These are phyloP conservation scores for Noccaea bulbosa DNA, from an alignment of 345 rosid genomes.

Conservation along the genomic window DNA sequence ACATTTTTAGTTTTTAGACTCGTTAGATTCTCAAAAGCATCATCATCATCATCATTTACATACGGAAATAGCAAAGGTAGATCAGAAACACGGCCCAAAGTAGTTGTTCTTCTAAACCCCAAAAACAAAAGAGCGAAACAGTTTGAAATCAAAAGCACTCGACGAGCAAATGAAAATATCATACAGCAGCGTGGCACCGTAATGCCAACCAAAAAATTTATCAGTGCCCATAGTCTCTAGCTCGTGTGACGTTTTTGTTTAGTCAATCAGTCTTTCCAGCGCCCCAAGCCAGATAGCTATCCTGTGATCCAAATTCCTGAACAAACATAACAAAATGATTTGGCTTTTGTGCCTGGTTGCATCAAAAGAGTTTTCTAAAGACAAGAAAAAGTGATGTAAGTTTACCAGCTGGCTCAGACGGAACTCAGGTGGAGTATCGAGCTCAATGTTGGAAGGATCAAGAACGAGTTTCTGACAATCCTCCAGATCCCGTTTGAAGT, in stretches of 20 bases:
- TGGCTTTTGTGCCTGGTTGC: not conserved
- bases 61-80: not conserved
- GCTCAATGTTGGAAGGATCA: slow-evolving; percentile 83
- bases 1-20: slow-evolving; percentile 4
- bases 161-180: slow-evolving; percentile 7
- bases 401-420: slow-evolving; percentile 91
- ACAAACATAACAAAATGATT: slow-evolving; percentile 11
- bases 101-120: slow-evolving; percentile 14
- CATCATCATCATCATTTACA: slow-evolving; percentile 5
- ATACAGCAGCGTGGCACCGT: slow-evolving; percentile 25
- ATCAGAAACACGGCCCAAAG: slow-evolving; percentile 12
- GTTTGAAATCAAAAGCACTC: slow-evolving; percentile 8
- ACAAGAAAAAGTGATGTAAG: not conserved
- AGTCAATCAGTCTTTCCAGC: slow-evolving; percentile 56
- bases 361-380: not conserved
- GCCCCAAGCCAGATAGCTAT: slow-evolving; percentile 85
- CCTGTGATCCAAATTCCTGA: slow-evolving; percentile 95
- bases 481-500: slow-evolving; percentile 84
- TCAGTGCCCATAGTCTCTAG: not conserved
- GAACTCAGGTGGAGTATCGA: slow-evolving; percentile 92
- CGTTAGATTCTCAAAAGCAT: slow-evolving; percentile 1
- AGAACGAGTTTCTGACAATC: slow-evolving; percentile 72
- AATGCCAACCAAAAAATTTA: slow-evolving; percentile 32
- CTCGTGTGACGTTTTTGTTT: slow-evolving; percentile 14
- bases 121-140: slow-evolving; percentile 6